phyloP scores from a whole-genome alignment of 331 rosid genomes.

The Quercus phellos region DNA sequence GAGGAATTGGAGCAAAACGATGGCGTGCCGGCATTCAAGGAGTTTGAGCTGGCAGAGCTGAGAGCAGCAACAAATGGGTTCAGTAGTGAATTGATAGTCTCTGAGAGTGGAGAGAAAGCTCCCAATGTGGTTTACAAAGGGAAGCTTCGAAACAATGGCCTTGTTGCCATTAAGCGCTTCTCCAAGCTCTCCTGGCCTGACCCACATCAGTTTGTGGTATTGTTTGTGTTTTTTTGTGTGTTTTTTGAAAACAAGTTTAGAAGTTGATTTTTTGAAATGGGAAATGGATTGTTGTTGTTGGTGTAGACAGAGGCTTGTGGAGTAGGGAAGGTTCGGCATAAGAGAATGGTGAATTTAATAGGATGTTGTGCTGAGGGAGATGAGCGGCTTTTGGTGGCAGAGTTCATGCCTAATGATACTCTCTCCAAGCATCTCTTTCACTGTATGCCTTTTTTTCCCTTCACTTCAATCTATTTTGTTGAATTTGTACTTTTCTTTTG shows the following conservation, averaged over 20 bases:
- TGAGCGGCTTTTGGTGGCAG: constrained; percentile 74
- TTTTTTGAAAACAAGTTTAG: not conserved
- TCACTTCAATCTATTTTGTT: not conserved
- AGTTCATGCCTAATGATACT: constrained; percentile 72
- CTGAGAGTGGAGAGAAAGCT: constrained; percentile 85
- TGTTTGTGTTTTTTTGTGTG: not conserved
- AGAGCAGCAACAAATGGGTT: constrained; percentile 69
- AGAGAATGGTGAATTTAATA: constrained; percentile 59
- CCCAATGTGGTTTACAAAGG: constrained; percentile 76
- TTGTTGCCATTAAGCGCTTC: constrained; percentile 73
- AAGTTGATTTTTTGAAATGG: no score
- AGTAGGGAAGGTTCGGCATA: constrained; percentile 71
- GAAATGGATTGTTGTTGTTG: not conserved
- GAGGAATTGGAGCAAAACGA: constrained; percentile 39
- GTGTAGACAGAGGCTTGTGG: constrained; percentile 64
- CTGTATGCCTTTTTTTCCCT: constrained; percentile 33
- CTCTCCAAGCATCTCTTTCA: constrained; percentile 78
- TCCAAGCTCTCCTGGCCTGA: constrained; percentile 81
- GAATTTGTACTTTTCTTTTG: not conserved
- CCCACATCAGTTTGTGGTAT: constrained; percentile 70
- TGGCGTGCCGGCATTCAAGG: constrained; percentile 50
- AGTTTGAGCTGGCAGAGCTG: constrained; percentile 52
- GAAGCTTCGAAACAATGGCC: constrained; percentile 53
- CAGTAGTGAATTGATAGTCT: constrained; percentile 52
- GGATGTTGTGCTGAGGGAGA: constrained; percentile 83